Percentiles rank a stretch among this genome's conserved stretches.
Conservation (phyloP, 441 rosid species). For the Geranium incanum region DNA sequence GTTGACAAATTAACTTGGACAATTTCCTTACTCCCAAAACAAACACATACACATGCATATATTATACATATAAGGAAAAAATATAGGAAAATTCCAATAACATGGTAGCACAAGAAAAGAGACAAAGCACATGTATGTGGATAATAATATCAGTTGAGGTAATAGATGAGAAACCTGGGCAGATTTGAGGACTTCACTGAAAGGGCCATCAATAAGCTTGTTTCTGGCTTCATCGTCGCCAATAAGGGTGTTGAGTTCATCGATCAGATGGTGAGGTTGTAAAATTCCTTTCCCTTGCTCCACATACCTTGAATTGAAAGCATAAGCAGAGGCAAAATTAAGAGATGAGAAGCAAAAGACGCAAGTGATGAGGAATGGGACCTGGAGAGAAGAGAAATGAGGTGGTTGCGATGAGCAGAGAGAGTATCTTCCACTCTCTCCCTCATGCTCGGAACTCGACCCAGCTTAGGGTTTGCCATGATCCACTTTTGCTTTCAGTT, state of each 20-base stretch:
- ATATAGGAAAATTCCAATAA: neutral
- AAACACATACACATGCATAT: neutral
- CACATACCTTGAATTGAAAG: slow-evolving; percentile 54
- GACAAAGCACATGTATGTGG: neutral
- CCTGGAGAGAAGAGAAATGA: slow-evolving; percentile 92
- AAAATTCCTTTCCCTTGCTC: slow-evolving; percentile 86
- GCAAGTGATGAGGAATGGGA: slow-evolving; percentile 10
- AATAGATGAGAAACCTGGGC: slow-evolving; percentile 43
- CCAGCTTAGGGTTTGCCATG: slow-evolving; percentile 49
- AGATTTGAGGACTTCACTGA: slow-evolving; percentile 63
- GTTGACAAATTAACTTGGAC: slow-evolving; percentile 1
- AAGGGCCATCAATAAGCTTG: slow-evolving; percentile 51
- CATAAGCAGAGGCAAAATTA: slow-evolving; percentile 9
- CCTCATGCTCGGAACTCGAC: slow-evolving; percentile 60
- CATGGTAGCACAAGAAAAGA: neutral
- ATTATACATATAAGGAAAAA: neutral
- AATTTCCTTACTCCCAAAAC: neutral
- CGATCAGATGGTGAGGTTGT: slow-evolving; percentile 80
- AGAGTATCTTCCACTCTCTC: slow-evolving; percentile 87
- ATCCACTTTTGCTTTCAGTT: neutral
- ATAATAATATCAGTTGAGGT: neutral
- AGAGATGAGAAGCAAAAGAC: neutral
- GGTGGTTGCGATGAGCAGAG: slow-evolving; percentile 74
- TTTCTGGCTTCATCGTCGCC: slow-evolving; percentile 44
- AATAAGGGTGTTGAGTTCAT: slow-evolving; percentile 58